These are phyloP conservation scores for Mesotaenium endlicherianum DNA, from an alignment of 139 green algal genomes.

Conservation along the genomic window DNA sequence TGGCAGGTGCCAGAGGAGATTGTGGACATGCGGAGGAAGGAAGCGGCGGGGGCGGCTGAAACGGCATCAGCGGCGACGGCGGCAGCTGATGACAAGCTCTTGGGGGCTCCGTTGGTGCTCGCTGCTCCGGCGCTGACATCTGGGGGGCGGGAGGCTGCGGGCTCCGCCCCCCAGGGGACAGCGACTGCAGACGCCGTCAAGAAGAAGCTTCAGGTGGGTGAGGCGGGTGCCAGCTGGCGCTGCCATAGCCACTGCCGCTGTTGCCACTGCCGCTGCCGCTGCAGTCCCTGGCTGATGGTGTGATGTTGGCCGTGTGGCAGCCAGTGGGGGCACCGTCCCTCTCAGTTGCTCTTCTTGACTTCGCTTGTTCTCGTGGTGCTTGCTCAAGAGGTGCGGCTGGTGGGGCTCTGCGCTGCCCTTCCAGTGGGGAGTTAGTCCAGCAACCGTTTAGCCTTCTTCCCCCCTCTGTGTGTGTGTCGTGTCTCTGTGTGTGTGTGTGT, in stretches of 20 bases:
- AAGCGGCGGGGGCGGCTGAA: slow-evolving; percentile 11
- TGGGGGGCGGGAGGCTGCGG: background rate
- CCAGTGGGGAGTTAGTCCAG: background rate
- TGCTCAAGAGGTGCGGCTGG: too few species aligned
- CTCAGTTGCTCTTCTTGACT: too few species aligned
- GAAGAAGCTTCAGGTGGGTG: slow-evolving; percentile 43
- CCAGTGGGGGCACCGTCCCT: background rate
- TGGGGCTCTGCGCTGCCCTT: background rate
- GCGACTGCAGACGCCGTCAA: slow-evolving; percentile 20
- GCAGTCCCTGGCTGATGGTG: background rate
- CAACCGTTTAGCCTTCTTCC: background rate
- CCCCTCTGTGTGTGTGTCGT: too few species aligned
- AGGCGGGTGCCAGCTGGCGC: background rate
- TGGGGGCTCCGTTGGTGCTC: background rate
- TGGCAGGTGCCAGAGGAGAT: slow-evolving; percentile 65
- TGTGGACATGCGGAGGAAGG: background rate
- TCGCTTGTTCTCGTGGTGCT: too few species aligned
- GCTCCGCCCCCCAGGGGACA: background rate
- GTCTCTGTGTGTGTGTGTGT: too few species aligned
- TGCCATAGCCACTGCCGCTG: background rate
- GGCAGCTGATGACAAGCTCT: background rate
- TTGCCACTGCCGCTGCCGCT: background rate
- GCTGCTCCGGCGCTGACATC: background rate
- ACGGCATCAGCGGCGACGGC: background rate
- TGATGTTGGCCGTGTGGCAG: background rate